Evolutionary conservation across 148 eudicot species (phyloP).

Genomic region (Cornus florida): DNA sequence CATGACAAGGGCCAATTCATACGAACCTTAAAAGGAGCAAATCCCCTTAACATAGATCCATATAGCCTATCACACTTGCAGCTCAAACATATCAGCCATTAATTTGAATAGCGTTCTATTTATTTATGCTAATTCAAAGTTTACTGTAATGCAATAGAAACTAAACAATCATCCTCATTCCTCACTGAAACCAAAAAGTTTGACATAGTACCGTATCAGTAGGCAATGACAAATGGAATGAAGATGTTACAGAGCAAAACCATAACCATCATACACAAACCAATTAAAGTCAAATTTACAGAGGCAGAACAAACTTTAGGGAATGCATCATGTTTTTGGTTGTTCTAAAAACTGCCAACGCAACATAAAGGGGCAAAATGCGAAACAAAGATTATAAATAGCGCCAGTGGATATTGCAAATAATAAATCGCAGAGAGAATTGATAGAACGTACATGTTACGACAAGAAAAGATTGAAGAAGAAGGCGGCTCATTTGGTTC

Average conservation of each 20-base stretch:
- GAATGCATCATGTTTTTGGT: not conserved
- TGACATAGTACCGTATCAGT: no score
- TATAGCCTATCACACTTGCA: no score
- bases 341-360: not conserved
- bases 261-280: not conserved
- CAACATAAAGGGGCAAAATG: not conserved
- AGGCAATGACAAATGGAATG: no score
- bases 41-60: no score
- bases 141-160: no score
- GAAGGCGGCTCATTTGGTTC: slow-evolving; percentile 43
- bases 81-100: no score
- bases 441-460: slow-evolving; percentile 57
- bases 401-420: not conserved
- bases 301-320: not conserved
- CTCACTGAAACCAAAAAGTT: no score
- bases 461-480: slow-evolving; percentile 55
- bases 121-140: no score
- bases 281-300: not conserved
- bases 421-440: not conserved
- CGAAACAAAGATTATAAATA: not conserved
- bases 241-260: not conserved
- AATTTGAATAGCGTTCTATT: no score
- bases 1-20: no score
- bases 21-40: no score
- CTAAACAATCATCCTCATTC: no score